A percentile compares a stretch with the other conserved stretches of the same genome.
Evolutionary conservation across 306 rosid genomes (phyloP).

Genomic region (Rosa chinensis): DNA sequence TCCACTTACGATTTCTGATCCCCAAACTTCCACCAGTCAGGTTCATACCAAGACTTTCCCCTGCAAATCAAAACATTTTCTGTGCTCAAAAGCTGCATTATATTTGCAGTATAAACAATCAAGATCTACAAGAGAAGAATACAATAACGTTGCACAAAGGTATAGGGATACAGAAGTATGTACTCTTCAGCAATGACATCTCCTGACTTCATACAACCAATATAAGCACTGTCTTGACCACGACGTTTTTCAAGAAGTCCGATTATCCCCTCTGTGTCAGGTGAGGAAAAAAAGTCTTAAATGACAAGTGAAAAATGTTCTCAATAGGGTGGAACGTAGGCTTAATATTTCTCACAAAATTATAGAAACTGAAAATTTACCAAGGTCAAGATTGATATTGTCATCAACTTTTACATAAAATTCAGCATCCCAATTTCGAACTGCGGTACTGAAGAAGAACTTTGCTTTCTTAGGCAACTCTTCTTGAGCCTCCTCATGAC

Average conservation of each 20-base stretch:
- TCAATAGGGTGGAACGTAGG: not conserved
- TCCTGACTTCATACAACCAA: slow-evolving; percentile 99
- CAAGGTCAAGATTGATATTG: slow-evolving; percentile 76
- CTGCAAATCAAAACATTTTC: slow-evolving; percentile 45
- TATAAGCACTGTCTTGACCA: slow-evolving; percentile 80
- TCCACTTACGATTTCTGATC: slow-evolving; percentile 91
- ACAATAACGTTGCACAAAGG: slow-evolving; percentile 25
- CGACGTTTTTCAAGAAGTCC: slow-evolving; percentile 91
- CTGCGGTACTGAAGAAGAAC: slow-evolving; percentile 86
- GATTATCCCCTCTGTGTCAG: slow-evolving; percentile 80
- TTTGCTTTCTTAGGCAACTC: slow-evolving; percentile 88
- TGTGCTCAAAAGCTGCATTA: slow-evolving; percentile 22
- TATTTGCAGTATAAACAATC: not conserved
- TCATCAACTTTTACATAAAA: slow-evolving; percentile 96
- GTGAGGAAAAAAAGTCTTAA: slow-evolving; percentile 31
- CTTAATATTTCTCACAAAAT: slow-evolving; percentile 22
- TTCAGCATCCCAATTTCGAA: slow-evolving; percentile 96
- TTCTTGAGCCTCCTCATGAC: slow-evolving; percentile 99
- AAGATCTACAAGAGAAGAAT: slow-evolving; percentile 13
- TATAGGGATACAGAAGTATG: slow-evolving; percentile 24
- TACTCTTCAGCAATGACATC: slow-evolving; percentile 93
- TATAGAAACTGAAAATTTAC: slow-evolving; percentile 38
- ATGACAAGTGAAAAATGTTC: slow-evolving; percentile 21
- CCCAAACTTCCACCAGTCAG: slow-evolving; percentile 99
- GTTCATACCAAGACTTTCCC: slow-evolving; percentile 94